Evolutionary conservation across 192 early-diverging fungal genomes (phyloP).

Genomic region (Linnemannia schmuckeri): DNA sequence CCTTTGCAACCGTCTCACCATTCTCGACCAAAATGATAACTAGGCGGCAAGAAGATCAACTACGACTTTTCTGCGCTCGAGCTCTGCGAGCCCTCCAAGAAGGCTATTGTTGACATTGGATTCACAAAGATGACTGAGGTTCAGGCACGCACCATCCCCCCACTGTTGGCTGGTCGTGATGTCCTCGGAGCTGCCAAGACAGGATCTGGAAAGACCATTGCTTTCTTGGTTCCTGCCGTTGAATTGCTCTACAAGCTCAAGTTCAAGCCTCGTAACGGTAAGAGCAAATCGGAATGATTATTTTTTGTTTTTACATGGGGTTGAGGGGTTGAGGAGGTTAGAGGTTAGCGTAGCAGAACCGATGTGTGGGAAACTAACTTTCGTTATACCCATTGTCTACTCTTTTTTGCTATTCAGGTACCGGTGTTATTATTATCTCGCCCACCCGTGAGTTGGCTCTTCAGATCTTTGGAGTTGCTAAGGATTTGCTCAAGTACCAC

Average conservation of each 20-base stretch:
- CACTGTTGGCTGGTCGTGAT: constrained; percentile 96
- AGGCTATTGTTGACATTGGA: constrained; percentile 91
- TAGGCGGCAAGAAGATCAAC: constrained; percentile 60
- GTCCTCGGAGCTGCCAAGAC: constrained; percentile 99
- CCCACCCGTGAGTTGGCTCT: constrained; percentile 99
- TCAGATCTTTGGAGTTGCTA: constrained; percentile 98
- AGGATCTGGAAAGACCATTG: constrained; percentile 95
- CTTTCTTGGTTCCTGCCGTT: constrained; percentile 96
- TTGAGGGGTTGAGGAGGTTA: neutral
- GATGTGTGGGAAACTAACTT: neutral
- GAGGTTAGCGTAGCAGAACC: neutral
- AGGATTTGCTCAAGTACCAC: constrained; percentile 94
- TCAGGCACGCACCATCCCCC: constrained; percentile 95
- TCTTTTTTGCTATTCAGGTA: constrained; percentile 64
- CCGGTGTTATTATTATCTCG: constrained; percentile 94
- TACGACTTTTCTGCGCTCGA: constrained; percentile 82
- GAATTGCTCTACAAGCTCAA: constrained; percentile 90
- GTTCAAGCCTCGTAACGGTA: constrained; percentile 97
- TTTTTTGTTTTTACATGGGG: neutral
- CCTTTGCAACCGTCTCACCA: neutral
- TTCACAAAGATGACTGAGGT: constrained; percentile 97
- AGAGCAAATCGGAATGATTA: neutral
- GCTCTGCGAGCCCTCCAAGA: constrained; percentile 84
- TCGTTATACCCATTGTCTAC: neutral
- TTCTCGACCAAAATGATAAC: neutral